A percentile compares a stretch with the other conserved stretches of the same genome.
phyloP scores from a whole-genome alignment of 805 yeast species.

The Sugiyamaella floridensis region DNA sequence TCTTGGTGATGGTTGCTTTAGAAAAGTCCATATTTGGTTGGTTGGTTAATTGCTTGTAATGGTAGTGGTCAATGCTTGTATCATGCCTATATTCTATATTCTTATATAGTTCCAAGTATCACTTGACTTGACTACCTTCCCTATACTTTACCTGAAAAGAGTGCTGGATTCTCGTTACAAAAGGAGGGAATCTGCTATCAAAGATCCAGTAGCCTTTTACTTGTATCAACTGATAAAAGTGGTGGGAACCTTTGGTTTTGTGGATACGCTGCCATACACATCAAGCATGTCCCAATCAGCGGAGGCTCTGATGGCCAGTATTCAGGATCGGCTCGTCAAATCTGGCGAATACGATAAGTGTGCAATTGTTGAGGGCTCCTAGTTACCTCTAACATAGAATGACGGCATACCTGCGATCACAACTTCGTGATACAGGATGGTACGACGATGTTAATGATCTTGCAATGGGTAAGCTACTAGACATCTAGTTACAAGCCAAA shows the following conservation, averaged over 20 bases:
- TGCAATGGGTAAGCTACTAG: constrained; percentile 40
- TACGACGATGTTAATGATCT: constrained; percentile 60
- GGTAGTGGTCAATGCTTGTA: neutral
- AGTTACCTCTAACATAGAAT: constrained; percentile 7
- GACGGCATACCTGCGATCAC: constrained; percentile 41
- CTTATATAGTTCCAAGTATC: neutral
- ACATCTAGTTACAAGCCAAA: neutral
- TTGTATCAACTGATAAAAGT: too few relatives aligned
- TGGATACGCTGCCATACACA: too few relatives aligned
- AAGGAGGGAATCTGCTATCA: too few relatives aligned
- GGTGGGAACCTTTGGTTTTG: too few relatives aligned
- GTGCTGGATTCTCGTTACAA: too few relatives aligned
- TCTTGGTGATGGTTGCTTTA: constrained; percentile 26
- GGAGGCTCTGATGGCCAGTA: constrained; percentile 37
- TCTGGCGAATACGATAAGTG: constrained; percentile 73
- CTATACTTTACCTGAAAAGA: too few relatives aligned
- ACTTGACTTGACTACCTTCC: too few relatives aligned
- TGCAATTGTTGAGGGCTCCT: constrained; percentile 12
- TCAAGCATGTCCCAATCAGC: constrained; percentile 1
- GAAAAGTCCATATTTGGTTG: constrained; percentile 15
- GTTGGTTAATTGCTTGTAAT: neutral
- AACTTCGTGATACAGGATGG: constrained; percentile 79
- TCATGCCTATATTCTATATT: neutral
- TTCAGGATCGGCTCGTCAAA: constrained; percentile 62
- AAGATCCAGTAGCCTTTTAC: too few relatives aligned